Conservation (phyloP, 192 early-diverging fungal genomes). For the Backusella morwellensis region DNA sequence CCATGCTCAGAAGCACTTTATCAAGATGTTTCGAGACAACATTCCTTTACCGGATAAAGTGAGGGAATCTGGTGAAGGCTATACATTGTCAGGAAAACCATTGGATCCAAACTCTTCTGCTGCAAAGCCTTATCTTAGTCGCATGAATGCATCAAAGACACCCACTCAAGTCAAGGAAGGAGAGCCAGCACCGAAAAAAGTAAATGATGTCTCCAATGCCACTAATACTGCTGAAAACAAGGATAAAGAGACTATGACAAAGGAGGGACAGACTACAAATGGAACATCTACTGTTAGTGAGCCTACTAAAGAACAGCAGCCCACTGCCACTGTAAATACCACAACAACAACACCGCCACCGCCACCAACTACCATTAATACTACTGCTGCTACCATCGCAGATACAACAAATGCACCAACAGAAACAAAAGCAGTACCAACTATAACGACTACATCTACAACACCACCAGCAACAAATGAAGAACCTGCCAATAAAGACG, state of each 20-base stretch:
- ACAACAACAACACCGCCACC: not conserved
- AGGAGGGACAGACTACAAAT: not conserved
- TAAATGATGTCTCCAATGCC: not conserved
- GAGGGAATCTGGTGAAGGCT: slow-evolving; percentile 61
- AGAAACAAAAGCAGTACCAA: not conserved
- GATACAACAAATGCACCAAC: not conserved
- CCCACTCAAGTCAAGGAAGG: not conserved
- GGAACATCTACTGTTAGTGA: not conserved
- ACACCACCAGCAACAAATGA: not conserved
- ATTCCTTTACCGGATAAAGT: slow-evolving; percentile 84
- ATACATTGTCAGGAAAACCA: slow-evolving; percentile 81
- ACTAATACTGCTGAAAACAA: not conserved
- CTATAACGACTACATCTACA: not conserved
- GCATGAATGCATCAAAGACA: not conserved
- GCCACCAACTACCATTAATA: not conserved
- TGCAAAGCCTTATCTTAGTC: slow-evolving; percentile 72
- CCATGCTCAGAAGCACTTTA: slow-evolving; percentile 92
- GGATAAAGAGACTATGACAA: not conserved
- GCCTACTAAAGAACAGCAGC: not conserved
- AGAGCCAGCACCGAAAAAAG: not conserved
- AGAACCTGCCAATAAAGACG: not conserved
- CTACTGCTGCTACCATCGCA: not conserved
- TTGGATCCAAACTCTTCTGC: slow-evolving; percentile 88
- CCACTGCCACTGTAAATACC: not conserved
- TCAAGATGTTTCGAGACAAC: slow-evolving; percentile 82